phyloP scores from a whole-genome alignment of 768 basidiomycete species.

The Macrolepiota albuminosa region DNA sequence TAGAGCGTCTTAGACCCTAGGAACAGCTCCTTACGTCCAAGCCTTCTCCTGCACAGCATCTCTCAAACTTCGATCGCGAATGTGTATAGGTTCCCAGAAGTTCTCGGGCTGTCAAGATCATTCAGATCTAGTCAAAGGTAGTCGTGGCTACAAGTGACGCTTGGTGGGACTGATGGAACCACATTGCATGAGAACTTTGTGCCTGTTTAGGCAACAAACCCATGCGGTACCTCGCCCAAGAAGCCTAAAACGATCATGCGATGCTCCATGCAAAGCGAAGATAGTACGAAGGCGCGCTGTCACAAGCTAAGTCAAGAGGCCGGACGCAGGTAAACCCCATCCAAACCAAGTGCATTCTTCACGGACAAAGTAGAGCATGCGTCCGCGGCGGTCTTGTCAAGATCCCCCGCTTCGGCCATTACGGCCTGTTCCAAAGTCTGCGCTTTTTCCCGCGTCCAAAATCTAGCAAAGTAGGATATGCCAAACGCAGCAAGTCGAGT shows the following conservation, averaged over 20 bases:
- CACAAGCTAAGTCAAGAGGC: conserved; percentile 7
- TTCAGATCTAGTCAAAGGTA: conserved; percentile 15
- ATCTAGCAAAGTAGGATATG: conserved; percentile 38
- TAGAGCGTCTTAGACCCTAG: neutral
- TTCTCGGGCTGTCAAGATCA: conserved; percentile 15
- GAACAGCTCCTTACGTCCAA: conserved; percentile 3
- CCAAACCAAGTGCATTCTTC: conserved; percentile 20
- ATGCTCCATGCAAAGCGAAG: conserved; percentile 6
- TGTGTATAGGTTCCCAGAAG: conserved; percentile 1
- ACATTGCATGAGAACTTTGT: conserved; percentile 12
- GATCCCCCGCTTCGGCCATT: conserved; percentile 13
- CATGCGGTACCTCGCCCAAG: conserved; percentile 13
- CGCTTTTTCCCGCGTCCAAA: conserved; percentile 23
- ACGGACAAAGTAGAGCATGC: conserved; percentile 12
- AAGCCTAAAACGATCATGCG: conserved; percentile 13
- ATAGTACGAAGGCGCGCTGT: conserved; percentile 2
- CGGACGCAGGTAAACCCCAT: conserved; percentile 12
- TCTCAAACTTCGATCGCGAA: conserved; percentile 13
- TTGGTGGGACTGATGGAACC: neutral
- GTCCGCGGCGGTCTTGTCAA: conserved; percentile 15
- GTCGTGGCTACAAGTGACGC: conserved; percentile 12
- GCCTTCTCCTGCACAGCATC: conserved; percentile 19
- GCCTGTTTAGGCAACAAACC: conserved; percentile 8
- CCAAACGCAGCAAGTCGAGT: conserved; percentile 58
- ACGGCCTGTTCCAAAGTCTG: conserved; percentile 6